Base-by-base conservation (phyloP, 441 rosid species). In the Corymbia citriodora region DNA sequence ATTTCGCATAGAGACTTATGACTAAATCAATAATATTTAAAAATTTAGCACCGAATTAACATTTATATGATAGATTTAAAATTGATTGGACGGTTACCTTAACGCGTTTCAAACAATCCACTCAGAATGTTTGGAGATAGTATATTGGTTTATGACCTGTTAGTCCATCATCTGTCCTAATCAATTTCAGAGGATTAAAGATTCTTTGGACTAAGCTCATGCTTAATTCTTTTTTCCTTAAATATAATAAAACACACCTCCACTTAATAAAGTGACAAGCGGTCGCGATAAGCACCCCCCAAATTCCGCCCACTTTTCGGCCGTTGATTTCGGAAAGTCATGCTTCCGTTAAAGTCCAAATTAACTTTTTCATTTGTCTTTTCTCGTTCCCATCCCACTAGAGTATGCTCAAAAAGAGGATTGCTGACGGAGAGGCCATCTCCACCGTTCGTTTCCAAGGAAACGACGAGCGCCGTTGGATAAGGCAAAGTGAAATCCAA, bases 31-130 rank as follows among this genome's bases (percentile, higher is more conserved):
- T 6, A 40, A 21, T 6, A 19, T 74, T 21, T 8, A 0, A 11
- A 21, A 74, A 1, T 11, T 0, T 0, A 1, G 2, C 1, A 40
- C 2, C 25, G 0, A 40, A 36, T 40, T 74, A 7, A 3, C 1
- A 74, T 74, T 4, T 1, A 1, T 19, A 36, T 1, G 19, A 36
- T 72, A 10, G 11, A 21, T 40, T 23, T 7, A 23, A 0, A 2
- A 45, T 19, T 21, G n/a, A 21, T 40, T 1, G 1, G 1, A 23
- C 3, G 8, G 40, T 74, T 74, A 40, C 2, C 8, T 23, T 9
- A 1, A 12, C 8, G 8, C 0, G 3, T 23, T 70, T 3, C 0
- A 10, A 8, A 40, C 49, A 12, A 40, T 40, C 23, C 6, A 0
- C 16, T 13, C 0, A 12, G 1, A 7, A 40, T 40, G 52, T 25